phyloP scores from a whole-genome alignment of 768 basidiomycete genomes.

The Termitomyces heimii region DNA sequence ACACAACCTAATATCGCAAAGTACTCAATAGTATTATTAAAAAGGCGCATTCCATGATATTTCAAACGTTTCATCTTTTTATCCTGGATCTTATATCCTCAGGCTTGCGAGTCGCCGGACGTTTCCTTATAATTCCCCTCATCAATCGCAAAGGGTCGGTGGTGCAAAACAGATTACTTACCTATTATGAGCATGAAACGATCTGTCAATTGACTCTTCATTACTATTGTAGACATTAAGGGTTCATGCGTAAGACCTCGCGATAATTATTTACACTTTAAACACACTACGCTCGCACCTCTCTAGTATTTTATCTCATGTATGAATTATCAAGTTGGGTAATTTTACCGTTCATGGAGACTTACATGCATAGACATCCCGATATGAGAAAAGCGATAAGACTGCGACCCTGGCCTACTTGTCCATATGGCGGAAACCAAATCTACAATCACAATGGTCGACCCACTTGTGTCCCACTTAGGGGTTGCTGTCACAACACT shows the following conservation, averaged over 20 bases:
- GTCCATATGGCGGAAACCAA: too few relatives aligned
- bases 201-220: neutral
- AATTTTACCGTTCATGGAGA: neutral
- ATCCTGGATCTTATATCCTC: neutral
- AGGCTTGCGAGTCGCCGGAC: too few relatives aligned
- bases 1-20: too few relatives aligned
- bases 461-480: neutral
- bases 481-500: neutral
- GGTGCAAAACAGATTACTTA: neutral
- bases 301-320: too few relatives aligned
- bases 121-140: neutral
- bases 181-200: neutral
- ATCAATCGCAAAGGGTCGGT: neutral
- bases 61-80: too few relatives aligned
- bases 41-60: too few relatives aligned
- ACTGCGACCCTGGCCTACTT: neutral
- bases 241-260: neutral
- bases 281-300: too few relatives aligned
- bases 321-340: too few relatives aligned
- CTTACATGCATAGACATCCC: neutral
- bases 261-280: too few relatives aligned
- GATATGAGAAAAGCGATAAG: neutral
- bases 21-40: too few relatives aligned
- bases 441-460: too few relatives aligned
- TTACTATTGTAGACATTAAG: neutral